Evolutionary conservation across 2,329 filamentous ascomycete genomes (phyloP).

Genomic region (Ophiostoma angusticollis): DNA sequence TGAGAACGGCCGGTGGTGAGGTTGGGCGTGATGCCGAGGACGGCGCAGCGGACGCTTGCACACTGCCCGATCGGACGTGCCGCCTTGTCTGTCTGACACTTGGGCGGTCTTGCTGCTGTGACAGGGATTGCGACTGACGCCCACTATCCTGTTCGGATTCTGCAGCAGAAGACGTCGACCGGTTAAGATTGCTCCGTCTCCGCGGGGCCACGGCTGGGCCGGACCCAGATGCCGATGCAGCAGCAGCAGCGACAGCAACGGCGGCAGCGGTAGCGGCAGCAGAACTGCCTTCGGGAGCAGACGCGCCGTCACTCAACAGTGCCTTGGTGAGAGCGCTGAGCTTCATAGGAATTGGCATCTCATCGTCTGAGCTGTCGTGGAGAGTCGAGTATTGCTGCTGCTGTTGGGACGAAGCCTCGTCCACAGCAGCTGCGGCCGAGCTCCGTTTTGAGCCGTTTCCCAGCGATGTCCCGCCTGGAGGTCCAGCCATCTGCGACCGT

Average conservation of each 20-base stretch:
- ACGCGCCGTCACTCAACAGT: constrained; percentile 53
- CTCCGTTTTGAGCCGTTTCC: constrained; percentile 10
- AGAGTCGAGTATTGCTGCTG: constrained; percentile 36
- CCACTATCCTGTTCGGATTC: constrained; percentile 30
- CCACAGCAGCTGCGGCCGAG: background rate
- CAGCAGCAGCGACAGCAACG: constrained; percentile 13
- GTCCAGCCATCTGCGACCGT: constrained; percentile 27
- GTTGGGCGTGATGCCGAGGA: constrained; percentile 22
- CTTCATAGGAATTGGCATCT: constrained; percentile 83
- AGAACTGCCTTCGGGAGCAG: constrained; percentile 27
- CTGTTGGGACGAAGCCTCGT: constrained; percentile 18
- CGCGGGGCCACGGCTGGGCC: constrained; percentile 35
- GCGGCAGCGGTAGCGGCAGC: constrained; percentile 13
- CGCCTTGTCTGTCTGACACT: constrained; percentile 22
- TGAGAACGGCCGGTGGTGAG: constrained; percentile 29
- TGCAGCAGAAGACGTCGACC: constrained; percentile 28
- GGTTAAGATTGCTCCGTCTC: constrained; percentile 36
- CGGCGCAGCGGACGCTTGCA: constrained; percentile 22
- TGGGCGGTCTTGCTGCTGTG: constrained; percentile 9
- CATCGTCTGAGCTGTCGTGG: constrained; percentile 88
- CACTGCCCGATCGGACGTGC: constrained; percentile 35
- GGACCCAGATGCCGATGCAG: constrained; percentile 19
- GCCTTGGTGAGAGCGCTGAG: constrained; percentile 88
- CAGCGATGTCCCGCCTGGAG: constrained; percentile 13
- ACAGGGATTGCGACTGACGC: constrained; percentile 13